phyloP scores from a whole-genome alignment of 257 asterid genomes.

The Nicotiana sylvestris region DNA sequence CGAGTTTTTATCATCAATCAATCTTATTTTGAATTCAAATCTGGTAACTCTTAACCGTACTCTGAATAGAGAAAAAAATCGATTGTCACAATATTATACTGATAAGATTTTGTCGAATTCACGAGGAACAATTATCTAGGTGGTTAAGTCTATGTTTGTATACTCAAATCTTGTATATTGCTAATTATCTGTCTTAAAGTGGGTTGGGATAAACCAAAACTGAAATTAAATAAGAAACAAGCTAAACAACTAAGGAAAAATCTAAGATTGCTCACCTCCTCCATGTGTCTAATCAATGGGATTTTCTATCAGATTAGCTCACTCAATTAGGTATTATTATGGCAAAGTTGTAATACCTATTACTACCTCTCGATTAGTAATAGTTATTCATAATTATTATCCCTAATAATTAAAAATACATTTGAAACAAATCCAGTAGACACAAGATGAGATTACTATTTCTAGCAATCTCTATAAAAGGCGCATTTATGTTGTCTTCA shows the following conservation, averaged over 20 bases:
- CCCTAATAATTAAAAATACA: not conserved
- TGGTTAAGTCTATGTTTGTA: not conserved
- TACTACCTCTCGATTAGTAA: too few relatives aligned
- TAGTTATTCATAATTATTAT: too few relatives aligned
- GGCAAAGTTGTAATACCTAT: not conserved
- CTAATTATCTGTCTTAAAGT: too few relatives aligned
- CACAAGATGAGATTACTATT: not conserved
- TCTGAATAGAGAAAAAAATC: not conserved
- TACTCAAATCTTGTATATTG: not conserved
- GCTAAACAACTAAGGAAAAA: not conserved
- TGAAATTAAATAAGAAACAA: too few relatives aligned
- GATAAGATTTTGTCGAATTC: not conserved
- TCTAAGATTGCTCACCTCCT: not conserved
- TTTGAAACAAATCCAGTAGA: not conserved
- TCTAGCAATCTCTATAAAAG: not conserved
- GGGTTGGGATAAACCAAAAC: not conserved
- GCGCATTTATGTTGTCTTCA: too few relatives aligned
- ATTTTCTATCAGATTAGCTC: too few relatives aligned
- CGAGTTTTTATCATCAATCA: too few relatives aligned
- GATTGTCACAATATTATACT: not conserved
- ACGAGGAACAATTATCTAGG: not conserved
- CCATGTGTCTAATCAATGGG: not conserved
- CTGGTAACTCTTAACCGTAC: not conserved
- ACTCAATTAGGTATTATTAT: not conserved
- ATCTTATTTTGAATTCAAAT: too few relatives aligned